Evolutionary conservation across 495 filamentous ascomycete species (phyloP).

Genomic region (Apiosordaria backusii): DNA sequence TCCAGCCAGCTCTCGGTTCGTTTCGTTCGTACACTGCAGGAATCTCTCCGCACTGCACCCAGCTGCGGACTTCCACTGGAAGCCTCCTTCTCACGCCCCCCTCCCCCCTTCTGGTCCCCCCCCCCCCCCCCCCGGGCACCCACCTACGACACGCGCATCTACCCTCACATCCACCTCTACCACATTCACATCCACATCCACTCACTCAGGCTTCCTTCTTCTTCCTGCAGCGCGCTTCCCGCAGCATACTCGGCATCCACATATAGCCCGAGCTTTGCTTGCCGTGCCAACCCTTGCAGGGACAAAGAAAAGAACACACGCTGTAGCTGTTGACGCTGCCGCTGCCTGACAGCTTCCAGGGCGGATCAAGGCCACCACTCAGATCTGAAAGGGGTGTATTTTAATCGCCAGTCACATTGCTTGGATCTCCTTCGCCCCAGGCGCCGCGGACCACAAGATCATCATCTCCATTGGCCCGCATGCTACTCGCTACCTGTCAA

Average conservation of each 20-base stretch:
- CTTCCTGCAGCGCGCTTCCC: constrained; percentile 8
- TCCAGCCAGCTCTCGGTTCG: constrained; percentile 29
- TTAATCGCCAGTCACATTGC: constrained; percentile 31
- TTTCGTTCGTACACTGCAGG: constrained; percentile 36
- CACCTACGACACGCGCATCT: constrained; percentile 8
- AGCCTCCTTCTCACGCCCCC: constrained; percentile 10
- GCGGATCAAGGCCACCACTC: constrained; percentile 13
- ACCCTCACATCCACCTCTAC: constrained; percentile 7
- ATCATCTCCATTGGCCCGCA: constrained; percentile 30
- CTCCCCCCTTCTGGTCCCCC: neutral
- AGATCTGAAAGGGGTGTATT: constrained; percentile 28
- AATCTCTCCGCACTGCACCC: constrained; percentile 27
- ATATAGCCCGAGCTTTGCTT: constrained; percentile 29
- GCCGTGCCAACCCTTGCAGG: constrained; percentile 25
- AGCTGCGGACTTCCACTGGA: constrained; percentile 22
- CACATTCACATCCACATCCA: constrained; percentile 10
- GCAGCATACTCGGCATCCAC: constrained; percentile 19
- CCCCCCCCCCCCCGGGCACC: neutral
- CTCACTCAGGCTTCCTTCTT: neutral
- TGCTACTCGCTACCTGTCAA: constrained; percentile 27
- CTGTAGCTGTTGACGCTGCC: constrained; percentile 12
- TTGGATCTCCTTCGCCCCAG: constrained; percentile 26
- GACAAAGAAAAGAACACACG: neutral
- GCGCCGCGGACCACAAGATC: constrained; percentile 27
- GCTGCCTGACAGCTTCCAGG: constrained; percentile 16